Base-by-base conservation (phyloP, 768 basidiomycete genomes). In the Naganishia randhawae region DNA sequence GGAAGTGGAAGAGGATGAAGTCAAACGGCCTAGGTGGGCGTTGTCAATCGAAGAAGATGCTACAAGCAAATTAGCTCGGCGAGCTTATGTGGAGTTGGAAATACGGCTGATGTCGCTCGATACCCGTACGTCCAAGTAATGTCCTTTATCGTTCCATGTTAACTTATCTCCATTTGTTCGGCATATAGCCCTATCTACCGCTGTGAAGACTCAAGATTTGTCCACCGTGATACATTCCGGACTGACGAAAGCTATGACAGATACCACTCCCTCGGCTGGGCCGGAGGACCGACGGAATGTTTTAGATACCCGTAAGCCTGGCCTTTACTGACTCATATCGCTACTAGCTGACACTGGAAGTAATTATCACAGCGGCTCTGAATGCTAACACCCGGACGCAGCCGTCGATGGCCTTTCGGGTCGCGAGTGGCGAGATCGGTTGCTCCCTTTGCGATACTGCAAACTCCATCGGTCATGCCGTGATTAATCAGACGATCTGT, bases 41-140 rank as follows among this genome's bases (percentile, higher is more conserved):
- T 11, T 50, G 25, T 31, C 63, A 9, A 35, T 64, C 42, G 50
- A 51, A 14, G 50, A 50, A n/a, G 39, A 27, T 33, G 48, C 27
- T 25, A 51, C 31, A 17, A 39, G 29, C 17, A 32, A 39, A 31
- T 11, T 14, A 33, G 50, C 41, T 9, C 16, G 29, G 3, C 3
- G 66, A 33, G 54, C 66, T 4, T 67, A 54, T 53, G 37, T 48
- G 54, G 66, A 67, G 39, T 61, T 67, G 45, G 41, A 52, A 16
- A 35, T 67, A 7, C 17, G 41, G 16, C 17, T 57, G 57, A 50
- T 39, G 29, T 6, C 32, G 6, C 19, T 64, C 27, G 37, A 39
- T 32, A 42, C 33, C 27, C 4, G 51, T 41, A 66, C 22, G 65
- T 52, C 16, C 22, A 31, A 19, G 17, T 3, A 11, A 45, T 8